Percentiles rank a stretch among this genome's conserved stretches.
Conservation (phyloP, 1,139 yeast species). For the Nakaseomyces bracarensis region DNA sequence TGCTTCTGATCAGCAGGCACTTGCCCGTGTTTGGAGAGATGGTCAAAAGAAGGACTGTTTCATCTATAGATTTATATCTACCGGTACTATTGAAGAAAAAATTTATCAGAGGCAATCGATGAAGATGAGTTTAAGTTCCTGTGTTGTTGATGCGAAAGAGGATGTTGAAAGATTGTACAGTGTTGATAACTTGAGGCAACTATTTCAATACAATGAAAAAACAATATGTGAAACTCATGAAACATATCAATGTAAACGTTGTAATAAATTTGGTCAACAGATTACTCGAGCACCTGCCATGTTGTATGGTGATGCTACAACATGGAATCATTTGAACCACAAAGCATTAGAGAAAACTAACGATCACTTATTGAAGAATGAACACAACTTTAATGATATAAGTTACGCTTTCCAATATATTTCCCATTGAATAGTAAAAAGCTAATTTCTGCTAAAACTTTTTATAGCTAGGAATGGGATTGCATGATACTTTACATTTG, state of each 20-base stretch:
- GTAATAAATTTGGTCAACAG: slow-evolving; percentile 59
- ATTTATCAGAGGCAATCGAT: slow-evolving; percentile 95
- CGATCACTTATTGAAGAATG: slow-evolving; percentile 71
- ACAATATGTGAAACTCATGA: slow-evolving; percentile 89
- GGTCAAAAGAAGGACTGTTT: slow-evolving; percentile 97
- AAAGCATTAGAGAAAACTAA: slow-evolving; percentile 54
- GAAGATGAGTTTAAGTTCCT: slow-evolving; percentile 85
- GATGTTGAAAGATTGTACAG: slow-evolving; percentile 91
- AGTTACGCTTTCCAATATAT: slow-evolving; percentile 89
- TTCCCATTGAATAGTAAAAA: slow-evolving; percentile 46
- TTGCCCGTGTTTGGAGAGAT: slow-evolving; percentile 98
- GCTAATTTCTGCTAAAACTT: no score
- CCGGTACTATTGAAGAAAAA: slow-evolving; percentile 94
- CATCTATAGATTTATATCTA: slow-evolving; percentile 84
- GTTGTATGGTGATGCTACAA: slow-evolving; percentile 95
- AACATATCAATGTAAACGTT: slow-evolving; percentile 80
- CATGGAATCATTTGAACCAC: slow-evolving; percentile 88
- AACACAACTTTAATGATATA: slow-evolving; percentile 57
- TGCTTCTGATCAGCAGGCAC: slow-evolving; percentile 95
- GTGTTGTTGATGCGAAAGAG: slow-evolving; percentile 94
- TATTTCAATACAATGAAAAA: slow-evolving; percentile 61
- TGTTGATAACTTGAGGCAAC: slow-evolving; percentile 65
- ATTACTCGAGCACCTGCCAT: slow-evolving; percentile 64
- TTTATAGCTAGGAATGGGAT: neutral
- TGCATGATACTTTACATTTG: neutral